Conservation (phyloP, 176 grass and related monocot species). For the Zoysia pacifica region DNA sequence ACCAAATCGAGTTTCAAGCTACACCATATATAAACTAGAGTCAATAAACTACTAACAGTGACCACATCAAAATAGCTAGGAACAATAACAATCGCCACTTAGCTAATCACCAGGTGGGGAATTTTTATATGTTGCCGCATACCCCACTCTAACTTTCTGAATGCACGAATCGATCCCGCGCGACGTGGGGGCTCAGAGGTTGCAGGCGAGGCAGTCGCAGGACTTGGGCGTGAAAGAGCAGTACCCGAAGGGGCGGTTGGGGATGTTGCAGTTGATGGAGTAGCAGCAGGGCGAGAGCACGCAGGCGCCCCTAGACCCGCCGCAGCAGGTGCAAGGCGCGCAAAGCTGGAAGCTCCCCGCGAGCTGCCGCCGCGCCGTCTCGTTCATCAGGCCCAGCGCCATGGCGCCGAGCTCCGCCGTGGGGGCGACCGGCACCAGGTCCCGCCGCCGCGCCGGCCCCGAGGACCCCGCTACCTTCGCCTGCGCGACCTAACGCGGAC, state of each 20-base stretch:
- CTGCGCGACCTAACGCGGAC: not conserved
- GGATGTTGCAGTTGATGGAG: constrained; percentile 96
- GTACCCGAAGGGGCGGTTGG: constrained; percentile 89
- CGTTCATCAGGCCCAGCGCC: constrained; percentile 46
- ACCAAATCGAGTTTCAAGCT: constrained; percentile 38
- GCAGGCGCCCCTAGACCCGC: constrained; percentile 59
- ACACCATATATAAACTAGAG: constrained; percentile 12
- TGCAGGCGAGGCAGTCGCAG: constrained; percentile 71
- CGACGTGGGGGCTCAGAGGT: constrained; percentile 42
- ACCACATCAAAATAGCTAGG: constrained; percentile 47
- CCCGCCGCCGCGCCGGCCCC: not conserved
- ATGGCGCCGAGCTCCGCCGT: constrained; percentile 39
- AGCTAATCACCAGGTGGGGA: constrained; percentile 24
- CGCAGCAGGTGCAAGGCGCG: constrained; percentile 90
- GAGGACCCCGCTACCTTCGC: not conserved
- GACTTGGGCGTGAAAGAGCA: constrained; percentile 87
- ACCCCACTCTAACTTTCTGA: constrained; percentile 14
- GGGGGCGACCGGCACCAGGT: constrained; percentile 44
- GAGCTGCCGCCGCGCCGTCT: constrained; percentile 56
- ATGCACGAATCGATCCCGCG: not conserved
- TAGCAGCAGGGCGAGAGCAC: constrained; percentile 92
- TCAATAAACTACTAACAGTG: not conserved
- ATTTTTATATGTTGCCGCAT: constrained; percentile 23
- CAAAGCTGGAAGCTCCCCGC: constrained; percentile 78
- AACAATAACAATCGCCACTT: constrained; percentile 35